phyloP scores from a whole-genome alignment of 306 rosid species.

The Malus sylvestris region DNA sequence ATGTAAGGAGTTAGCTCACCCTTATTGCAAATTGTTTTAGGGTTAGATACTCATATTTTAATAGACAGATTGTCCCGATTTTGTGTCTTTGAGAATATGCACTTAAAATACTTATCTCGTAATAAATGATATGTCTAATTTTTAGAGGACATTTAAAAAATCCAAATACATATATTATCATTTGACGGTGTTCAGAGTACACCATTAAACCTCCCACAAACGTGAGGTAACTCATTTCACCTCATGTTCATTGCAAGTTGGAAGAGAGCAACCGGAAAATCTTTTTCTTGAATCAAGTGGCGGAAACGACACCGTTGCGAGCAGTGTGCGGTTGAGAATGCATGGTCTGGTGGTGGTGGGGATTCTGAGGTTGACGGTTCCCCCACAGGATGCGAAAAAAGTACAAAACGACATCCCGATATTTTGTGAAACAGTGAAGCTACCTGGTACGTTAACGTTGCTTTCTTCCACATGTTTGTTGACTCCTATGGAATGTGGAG shows the following conservation, averaged over 20 bases:
- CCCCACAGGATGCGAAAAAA: not conserved
- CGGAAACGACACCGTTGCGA: not conserved
- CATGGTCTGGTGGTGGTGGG: not conserved
- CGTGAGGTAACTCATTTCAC: not conserved
- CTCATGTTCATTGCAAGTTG: not conserved
- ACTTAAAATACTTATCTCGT: too few relatives aligned
- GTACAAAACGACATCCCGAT: not conserved
- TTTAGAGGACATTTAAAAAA: too few relatives aligned
- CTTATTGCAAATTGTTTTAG: too few relatives aligned
- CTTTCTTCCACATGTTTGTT: not conserved
- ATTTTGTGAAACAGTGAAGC: not conserved
- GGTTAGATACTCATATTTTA: too few relatives aligned
- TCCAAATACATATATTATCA: too few relatives aligned
- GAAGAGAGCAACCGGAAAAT: not conserved
- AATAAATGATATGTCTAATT: too few relatives aligned
- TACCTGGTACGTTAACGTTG: not conserved
- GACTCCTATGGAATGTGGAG: not conserved
- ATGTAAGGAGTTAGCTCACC: too few relatives aligned
- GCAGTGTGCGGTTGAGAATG: not conserved
- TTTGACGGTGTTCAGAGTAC: too few relatives aligned
- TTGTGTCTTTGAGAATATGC: too few relatives aligned
- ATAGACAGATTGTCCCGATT: too few relatives aligned
- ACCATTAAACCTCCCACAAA: too few relatives aligned
- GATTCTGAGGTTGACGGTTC: not conserved
- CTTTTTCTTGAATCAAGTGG: not conserved